Evolutionary conservation across 2,329 filamentous ascomycete species (phyloP), one percentile per base, ranked within the genome.

Genomic region (Colletotrichum orbiculare): DNA sequence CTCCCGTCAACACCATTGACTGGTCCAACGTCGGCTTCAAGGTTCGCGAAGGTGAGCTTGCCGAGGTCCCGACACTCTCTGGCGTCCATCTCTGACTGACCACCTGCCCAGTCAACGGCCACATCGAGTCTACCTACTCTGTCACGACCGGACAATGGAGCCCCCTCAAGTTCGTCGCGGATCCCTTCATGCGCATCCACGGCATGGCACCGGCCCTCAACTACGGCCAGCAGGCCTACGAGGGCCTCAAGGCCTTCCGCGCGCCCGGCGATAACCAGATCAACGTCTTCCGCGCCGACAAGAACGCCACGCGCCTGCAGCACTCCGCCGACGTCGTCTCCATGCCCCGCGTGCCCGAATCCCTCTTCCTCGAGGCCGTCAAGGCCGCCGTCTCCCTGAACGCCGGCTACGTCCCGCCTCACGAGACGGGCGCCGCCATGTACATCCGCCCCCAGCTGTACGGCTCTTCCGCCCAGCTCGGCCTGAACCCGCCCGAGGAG

Each of bases 161-260:
- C 0, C 78, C 89, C 12, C 93, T 93, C 34, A 82, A 86, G 68
- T 97, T 97, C 80, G 89, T 97, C 67, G 80, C 87, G 66, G 92
- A 95, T 72, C 95, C 95, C 7, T 94, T 86, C 82, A 87, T 98
- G 72, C 89, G 90, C 70, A 89, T 98, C 75, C 95, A 98, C 79
- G 96, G 95, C 78, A 96, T 99, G 92, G 90, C 94, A 0, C 94
- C 96, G 0, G 95, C 89, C 47, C 87, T 98, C 69, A 99, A 99
- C 85, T 99, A 99, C 78, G 94, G 95, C 64, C 94, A 97, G 76
- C 96, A 98, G 82, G 95, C 93, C 73, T 99, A 97, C 83, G 96
- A 99, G 78, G 96, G 96, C n/a, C 89, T 98, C 76, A 98, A 98
- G 80, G 94, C 95, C 60, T 97, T 97, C 86, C 93, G 95, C 68